phyloP scores from a whole-genome alignment of 129 eudicot genomes.

The Helichrysum umbraculigerum region DNA sequence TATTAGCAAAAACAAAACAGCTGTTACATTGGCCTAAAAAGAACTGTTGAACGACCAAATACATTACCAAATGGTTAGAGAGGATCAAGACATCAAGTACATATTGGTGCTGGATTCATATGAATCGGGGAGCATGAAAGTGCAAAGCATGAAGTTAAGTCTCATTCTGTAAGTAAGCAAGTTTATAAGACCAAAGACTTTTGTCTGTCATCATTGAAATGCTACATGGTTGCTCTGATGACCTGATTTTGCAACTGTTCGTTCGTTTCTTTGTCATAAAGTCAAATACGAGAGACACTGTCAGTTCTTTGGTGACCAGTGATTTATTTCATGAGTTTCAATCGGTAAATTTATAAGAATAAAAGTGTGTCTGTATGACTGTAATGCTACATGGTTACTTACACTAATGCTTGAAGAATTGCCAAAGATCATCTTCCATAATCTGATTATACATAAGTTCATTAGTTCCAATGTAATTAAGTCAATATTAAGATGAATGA shows the following conservation, averaged over 20 bases:
- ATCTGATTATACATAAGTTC: not conserved
- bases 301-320: not conserved
- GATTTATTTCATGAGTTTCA: not conserved
- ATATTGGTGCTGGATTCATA: not conserved
- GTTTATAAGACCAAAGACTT: not conserved
- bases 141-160: not conserved
- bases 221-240: not conserved
- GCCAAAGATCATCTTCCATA: not conserved
- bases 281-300: not conserved
- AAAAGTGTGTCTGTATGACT: not conserved
- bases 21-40: not conserved
- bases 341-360: not conserved
- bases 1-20: not conserved
- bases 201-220: slow-evolving; percentile 5
- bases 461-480: not conserved
- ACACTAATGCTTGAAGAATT: not conserved
- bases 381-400: not conserved
- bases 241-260: not conserved
- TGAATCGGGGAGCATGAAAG: not conserved
- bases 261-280: not conserved
- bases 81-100: not conserved
- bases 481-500: not conserved
- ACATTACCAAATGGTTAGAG: not conserved
- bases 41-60: not conserved
- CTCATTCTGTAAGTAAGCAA: not conserved